Evolutionary conservation across 345 rosid genomes (phyloP).

Genomic region (Salix viminalis): DNA sequence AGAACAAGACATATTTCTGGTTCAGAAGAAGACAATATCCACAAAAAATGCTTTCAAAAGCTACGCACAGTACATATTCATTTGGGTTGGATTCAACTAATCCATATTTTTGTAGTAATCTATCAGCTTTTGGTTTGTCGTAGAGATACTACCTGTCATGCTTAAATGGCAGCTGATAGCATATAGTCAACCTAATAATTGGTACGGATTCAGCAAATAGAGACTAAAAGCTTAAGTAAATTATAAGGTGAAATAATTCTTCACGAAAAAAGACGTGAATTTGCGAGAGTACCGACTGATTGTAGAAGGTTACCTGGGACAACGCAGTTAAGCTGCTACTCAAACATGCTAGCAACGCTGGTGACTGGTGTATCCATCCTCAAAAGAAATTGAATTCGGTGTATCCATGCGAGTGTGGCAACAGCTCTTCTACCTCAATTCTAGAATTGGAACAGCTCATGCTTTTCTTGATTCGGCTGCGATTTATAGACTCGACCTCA

Average conservation of each 20-base stretch:
- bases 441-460: constrained; percentile 65
- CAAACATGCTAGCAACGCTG: not conserved
- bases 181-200: not conserved
- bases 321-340: constrained; percentile 2
- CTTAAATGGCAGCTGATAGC: constrained; percentile 3
- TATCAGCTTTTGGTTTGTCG: not conserved
- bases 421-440: constrained; percentile 81
- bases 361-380: constrained; percentile 17
- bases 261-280: not conserved
- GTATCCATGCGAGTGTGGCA: constrained; percentile 59
- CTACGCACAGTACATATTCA: not conserved
- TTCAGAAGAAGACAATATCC: constrained; percentile 16
- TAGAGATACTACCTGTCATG: not conserved
- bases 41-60: constrained; percentile 6
- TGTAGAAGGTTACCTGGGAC: constrained; percentile 16
- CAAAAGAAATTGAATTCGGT: constrained; percentile 43
- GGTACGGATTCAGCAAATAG: constrained; percentile 7
- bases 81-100: constrained; percentile 6
- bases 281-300: not conserved
- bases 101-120: not conserved
- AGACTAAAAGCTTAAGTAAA: not conserved
- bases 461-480: constrained; percentile 57
- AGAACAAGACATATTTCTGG: not conserved
- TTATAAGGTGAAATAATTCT: not conserved
- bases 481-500: constrained; percentile 73